These are phyloP conservation scores for Blastosporella zonata DNA, from an alignment of 1,284 basidiomycete species.

Conservation along the genomic window DNA sequence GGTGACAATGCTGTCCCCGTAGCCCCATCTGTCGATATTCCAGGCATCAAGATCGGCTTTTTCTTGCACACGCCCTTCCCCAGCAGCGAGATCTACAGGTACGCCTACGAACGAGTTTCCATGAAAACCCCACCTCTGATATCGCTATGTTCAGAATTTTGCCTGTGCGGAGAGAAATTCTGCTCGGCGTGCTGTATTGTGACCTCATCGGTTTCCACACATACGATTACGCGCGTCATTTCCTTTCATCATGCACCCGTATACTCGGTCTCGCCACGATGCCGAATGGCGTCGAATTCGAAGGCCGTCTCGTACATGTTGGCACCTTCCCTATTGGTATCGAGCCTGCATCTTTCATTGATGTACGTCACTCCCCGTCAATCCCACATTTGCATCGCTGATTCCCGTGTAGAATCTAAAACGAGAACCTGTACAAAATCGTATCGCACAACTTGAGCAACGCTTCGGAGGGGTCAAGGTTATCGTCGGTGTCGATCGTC, in stretches of 20 bases:
- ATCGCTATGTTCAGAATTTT: conserved; percentile 63
- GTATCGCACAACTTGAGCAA: conserved; percentile 81
- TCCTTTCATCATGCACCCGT: conserved; percentile 96
- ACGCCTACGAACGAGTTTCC: conserved; percentile 9
- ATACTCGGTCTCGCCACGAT: conserved; percentile 95
- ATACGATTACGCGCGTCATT: conserved; percentile 99
- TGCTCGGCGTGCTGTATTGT: conserved; percentile 93
- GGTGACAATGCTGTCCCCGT: conserved; percentile 42
- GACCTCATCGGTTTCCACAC: conserved; percentile 99
- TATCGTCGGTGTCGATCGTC: conserved; percentile 95
- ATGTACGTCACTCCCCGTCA: conserved; percentile 41
- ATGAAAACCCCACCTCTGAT: background rate
- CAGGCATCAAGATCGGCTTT: conserved; percentile 90
- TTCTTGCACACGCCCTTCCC: conserved; percentile 99
- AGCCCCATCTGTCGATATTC: conserved; percentile 37
- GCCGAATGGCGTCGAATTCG: conserved; percentile 97
- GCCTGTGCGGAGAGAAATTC: conserved; percentile 94
- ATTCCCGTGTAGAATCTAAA: conserved; percentile 59
- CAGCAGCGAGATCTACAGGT: conserved; percentile 97
- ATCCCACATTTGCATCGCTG: background rate
- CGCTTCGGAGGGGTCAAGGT: conserved; percentile 95
- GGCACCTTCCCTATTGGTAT: conserved; percentile 99
- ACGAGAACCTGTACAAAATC: conserved; percentile 74
- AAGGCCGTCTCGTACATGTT: conserved; percentile 92
- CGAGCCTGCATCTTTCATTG: conserved; percentile 89